These are phyloP conservation scores for Grosmannia serpens DNA, from an alignment of 2,329 filamentous ascomycete genomes.

Conservation along the genomic window DNA sequence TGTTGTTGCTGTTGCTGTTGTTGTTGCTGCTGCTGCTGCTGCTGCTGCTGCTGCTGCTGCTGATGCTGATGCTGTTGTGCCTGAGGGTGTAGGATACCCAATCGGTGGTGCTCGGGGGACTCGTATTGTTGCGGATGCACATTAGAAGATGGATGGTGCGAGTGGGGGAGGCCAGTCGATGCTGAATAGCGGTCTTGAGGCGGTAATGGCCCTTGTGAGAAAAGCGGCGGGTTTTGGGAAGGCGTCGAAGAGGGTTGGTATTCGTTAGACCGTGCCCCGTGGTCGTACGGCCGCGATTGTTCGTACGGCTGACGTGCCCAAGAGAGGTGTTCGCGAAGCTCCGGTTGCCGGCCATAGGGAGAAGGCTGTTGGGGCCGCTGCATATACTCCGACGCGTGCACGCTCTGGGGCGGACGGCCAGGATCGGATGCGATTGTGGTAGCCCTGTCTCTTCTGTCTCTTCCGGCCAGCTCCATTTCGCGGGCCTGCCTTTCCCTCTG, in stretches of 20 bases:
- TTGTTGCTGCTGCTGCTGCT: conserved; percentile 12
- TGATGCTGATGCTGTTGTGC: neutral
- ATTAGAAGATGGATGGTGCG: conserved; percentile 20
- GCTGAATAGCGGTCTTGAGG: conserved; percentile 29
- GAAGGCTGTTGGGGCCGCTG: conserved; percentile 23
- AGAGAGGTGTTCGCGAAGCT: conserved; percentile 25
- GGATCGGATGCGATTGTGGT: conserved; percentile 7
- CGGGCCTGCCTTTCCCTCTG: conserved; percentile 17
- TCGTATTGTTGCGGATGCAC: conserved; percentile 30
- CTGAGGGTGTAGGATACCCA: conserved; percentile 18
- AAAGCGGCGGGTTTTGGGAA: conserved; percentile 18
- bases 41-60: conserved; percentile 1
- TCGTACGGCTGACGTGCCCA: conserved; percentile 31
- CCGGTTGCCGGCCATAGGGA: conserved; percentile 31
- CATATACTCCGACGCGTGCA: conserved; percentile 30
- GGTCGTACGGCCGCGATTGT: conserved; percentile 30
- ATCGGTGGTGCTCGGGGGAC: conserved; percentile 38
- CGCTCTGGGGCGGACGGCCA: conserved; percentile 27
- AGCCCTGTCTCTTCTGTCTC: conserved; percentile 29
- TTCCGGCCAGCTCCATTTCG: conserved; percentile 21
- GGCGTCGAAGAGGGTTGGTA: conserved; percentile 32
- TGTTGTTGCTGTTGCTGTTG: neutral
- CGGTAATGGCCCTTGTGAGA: conserved; percentile 23
- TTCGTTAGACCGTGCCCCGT: conserved; percentile 27
- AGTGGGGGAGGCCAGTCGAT: conserved; percentile 14